These are phyloP conservation scores for Aristolochia californica DNA, from an alignment of 164 flowering plant species.

Conservation along the genomic window DNA sequence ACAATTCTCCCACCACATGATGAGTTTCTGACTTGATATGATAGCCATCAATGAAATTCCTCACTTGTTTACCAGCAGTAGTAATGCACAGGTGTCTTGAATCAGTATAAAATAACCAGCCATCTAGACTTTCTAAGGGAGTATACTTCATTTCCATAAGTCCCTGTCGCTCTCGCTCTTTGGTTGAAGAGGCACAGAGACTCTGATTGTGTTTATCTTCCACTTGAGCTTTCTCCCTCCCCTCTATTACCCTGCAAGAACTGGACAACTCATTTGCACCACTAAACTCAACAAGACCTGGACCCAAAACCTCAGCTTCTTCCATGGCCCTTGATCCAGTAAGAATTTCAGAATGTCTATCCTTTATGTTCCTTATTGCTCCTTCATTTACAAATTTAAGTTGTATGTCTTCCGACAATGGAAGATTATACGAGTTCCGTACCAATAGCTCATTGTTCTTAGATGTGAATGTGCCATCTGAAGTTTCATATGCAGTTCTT, in stretches of 20 bases:
- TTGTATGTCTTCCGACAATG: no score
- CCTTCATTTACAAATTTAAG: not conserved
- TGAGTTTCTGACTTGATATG: conserved; percentile 6
- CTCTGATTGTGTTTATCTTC: conserved; percentile 3
- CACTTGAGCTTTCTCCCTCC: conserved; percentile 4
- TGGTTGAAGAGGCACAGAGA: conserved; percentile 8
- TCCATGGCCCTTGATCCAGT: no score
- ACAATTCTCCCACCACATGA: conserved; percentile 10
- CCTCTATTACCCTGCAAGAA: not conserved
- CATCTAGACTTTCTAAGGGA: conserved; percentile 20
- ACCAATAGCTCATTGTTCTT: conserved; percentile 3
- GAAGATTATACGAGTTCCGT: no score
- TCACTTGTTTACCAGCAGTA: conserved; percentile 26
- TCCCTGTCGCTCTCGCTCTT: conserved; percentile 8
- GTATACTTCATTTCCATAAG: conserved; percentile 5
- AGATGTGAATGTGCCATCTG: conserved; percentile 8
- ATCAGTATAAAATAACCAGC: conserved; percentile 44
- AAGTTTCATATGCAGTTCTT: conserved; percentile 4
- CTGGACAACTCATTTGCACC: no score
- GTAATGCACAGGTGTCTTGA: conserved; percentile 38
- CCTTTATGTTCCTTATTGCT: no score
- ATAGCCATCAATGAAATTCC: conserved; percentile 19
- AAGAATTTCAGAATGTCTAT: no score
- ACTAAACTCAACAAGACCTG: no score
- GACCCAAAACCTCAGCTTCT: no score